A percentile compares a stretch with the other conserved stretches of the same genome.
Evolutionary conservation across 108 stramenopile species (phyloP).

Genomic region (Cyclostephanos invisitatus): DNA sequence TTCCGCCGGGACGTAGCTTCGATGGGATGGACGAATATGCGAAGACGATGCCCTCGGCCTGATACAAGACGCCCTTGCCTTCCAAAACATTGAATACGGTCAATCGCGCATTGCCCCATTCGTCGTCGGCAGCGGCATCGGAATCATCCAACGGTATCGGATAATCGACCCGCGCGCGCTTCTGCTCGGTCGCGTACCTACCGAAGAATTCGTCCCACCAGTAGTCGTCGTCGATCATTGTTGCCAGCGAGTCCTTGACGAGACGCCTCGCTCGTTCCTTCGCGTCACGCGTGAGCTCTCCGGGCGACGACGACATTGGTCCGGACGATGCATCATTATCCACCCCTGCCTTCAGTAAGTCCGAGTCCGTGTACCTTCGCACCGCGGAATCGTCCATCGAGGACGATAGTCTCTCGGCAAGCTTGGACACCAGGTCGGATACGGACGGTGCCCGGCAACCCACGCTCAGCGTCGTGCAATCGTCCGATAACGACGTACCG

Average conservation of each 20-base stretch:
- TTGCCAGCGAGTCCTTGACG: conserved; percentile 56
- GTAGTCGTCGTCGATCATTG: conserved; percentile 56
- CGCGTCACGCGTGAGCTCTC: conserved; percentile 48
- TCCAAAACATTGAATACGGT: conserved; percentile 44
- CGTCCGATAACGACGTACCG: conserved; percentile 72
- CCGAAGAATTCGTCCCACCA: conserved; percentile 78
- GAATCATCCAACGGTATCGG: conserved; percentile 48
- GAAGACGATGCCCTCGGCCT: conserved; percentile 76
- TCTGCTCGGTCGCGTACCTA: conserved; percentile 68
- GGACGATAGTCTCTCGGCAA: conserved; percentile 59
- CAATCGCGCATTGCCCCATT: conserved; percentile 45
- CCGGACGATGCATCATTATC: conserved; percentile 2
- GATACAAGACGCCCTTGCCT: conserved; percentile 52
- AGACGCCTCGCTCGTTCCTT: conserved; percentile 63
- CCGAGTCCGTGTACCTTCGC: conserved; percentile 54
- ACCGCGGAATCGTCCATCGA: conserved; percentile 41
- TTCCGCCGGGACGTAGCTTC: conserved; percentile 1
- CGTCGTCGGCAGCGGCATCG: conserved; percentile 17
- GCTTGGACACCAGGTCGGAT: conserved; percentile 62
- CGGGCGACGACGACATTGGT: conserved; percentile 1
- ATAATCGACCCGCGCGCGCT: conserved; percentile 50
- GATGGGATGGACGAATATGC: conserved; percentile 58
- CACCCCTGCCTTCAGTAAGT: conserved; percentile 20
- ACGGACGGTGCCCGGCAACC: conserved; percentile 87
- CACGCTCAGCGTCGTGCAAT: conserved; percentile 83